phyloP scores from a whole-genome alignment of 2,329 filamentous ascomycete species.

The Arthrinium puccinioides region DNA sequence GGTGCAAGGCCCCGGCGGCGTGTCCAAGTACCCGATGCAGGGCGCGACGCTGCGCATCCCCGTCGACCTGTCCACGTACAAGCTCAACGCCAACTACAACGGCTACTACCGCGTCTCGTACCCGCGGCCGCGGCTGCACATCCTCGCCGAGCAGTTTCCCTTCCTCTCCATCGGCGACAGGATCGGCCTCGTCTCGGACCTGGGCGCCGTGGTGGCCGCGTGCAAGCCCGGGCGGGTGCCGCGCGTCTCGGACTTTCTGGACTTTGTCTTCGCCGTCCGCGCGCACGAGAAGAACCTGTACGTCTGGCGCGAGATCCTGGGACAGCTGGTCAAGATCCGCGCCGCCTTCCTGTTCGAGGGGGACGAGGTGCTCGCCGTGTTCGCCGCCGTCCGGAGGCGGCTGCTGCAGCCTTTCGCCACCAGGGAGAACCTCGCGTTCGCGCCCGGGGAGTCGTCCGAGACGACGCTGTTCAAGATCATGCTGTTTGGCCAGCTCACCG shows the following conservation, averaged over 20 bases:
- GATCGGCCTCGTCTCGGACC: constrained; percentile 4
- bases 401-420: background rate
- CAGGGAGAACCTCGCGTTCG: background rate
- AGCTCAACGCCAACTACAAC: constrained; percentile 2
- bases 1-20: background rate
- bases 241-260: constrained; percentile 1
- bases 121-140: constrained; percentile 2
- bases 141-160: constrained; percentile 1
- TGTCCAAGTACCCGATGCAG: background rate
- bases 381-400: background rate
- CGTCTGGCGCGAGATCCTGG: constrained; percentile 4
- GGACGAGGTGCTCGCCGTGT: background rate
- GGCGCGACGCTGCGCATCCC: background rate
- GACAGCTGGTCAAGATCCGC: background rate
- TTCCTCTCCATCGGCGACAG: constrained; percentile 3
- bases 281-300: background rate
- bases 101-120: constrained; percentile 6
- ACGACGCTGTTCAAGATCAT: background rate
- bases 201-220: constrained; percentile 1
- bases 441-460: background rate
- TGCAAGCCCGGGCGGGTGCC: background rate
- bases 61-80: constrained; percentile 3
- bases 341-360: constrained; percentile 3
- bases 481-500: constrained; percentile 2
- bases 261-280: constrained; percentile 3